phyloP scores from a whole-genome alignment of 2,329 filamentous ascomycete genomes.

The Hymenoscyphus scutula region DNA sequence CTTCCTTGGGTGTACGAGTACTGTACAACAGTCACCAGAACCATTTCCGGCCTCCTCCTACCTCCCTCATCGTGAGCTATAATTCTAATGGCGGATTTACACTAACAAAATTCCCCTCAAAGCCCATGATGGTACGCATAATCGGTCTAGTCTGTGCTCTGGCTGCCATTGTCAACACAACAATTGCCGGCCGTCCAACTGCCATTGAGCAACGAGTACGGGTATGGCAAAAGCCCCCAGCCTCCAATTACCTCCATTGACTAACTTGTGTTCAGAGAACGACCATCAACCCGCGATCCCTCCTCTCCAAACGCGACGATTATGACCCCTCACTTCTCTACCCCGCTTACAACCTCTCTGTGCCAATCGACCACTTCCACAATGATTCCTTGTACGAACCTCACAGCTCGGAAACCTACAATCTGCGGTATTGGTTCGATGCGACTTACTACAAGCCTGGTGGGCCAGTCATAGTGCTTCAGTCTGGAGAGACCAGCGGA shows the following conservation, averaged over 20 bases:
- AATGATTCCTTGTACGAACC: conserved; percentile 76
- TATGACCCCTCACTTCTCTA: conserved; percentile 30
- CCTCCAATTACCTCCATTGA: not conserved
- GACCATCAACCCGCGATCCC: conserved; percentile 18
- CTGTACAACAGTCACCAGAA: not conserved
- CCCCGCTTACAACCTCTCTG: conserved; percentile 38
- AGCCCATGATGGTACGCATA: conserved; percentile 24
- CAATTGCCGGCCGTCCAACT: conserved; percentile 16
- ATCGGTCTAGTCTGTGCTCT: conserved; percentile 19
- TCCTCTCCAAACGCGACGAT: conserved; percentile 20
- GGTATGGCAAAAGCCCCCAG: conserved; percentile 14
- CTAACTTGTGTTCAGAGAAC: conserved; percentile 22
- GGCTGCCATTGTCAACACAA: conserved; percentile 19
- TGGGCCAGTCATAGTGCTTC: conserved; percentile 77
- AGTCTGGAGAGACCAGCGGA: conserved; percentile 67
- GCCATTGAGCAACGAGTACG: conserved; percentile 25
- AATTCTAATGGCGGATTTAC: not conserved
- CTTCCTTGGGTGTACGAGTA: not conserved
- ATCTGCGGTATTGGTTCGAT: conserved; percentile 82
- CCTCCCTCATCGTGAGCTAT: not conserved
- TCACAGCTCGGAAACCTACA: conserved; percentile 66
- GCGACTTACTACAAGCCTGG: conserved; percentile 70
- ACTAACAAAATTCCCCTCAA: not conserved
- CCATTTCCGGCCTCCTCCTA: not conserved
- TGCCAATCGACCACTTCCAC: conserved; percentile 74